phyloP scores from a whole-genome alignment of 1,284 basidiomycete species.

The Fomitopsis betulina region DNA sequence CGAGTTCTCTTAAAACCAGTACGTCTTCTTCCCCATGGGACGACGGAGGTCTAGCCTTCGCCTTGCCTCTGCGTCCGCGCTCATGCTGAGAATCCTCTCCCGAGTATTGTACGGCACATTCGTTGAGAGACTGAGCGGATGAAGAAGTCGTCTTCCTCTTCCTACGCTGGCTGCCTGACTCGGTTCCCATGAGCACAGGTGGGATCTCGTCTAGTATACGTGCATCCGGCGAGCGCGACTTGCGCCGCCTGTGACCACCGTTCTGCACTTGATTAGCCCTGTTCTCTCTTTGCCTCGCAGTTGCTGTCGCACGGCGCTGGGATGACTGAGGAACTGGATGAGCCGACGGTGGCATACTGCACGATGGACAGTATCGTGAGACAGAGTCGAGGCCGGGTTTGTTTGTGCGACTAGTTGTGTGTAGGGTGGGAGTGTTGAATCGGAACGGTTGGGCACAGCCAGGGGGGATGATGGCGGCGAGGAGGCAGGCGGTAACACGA shows the following conservation, averaged over 20 bases:
- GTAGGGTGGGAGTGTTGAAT: too few species aligned
- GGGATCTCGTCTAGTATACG: slow-evolving; percentile 13
- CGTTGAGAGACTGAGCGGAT: neutral
- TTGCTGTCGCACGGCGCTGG: slow-evolving; percentile 15
- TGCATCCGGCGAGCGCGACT: slow-evolving; percentile 23
- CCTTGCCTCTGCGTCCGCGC: slow-evolving; percentile 14
- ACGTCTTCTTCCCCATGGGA: slow-evolving; percentile 16
- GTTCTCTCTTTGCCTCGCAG: slow-evolving; percentile 16
- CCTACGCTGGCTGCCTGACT: slow-evolving; percentile 14
- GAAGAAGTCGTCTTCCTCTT: slow-evolving; percentile 10
- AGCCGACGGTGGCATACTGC: slow-evolving; percentile 13
- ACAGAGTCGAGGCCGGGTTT: neutral
- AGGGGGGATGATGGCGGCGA: neutral
- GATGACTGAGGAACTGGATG: slow-evolving; percentile 3
- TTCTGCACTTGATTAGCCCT: neutral
- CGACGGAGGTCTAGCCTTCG: slow-evolving; percentile 12
- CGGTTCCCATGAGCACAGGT: neutral
- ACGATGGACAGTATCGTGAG: neutral
- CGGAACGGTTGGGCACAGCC: neutral
- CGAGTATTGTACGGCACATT: neutral
- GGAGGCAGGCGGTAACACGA: neutral
- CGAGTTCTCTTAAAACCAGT: slow-evolving; percentile 11
- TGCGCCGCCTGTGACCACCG: slow-evolving; percentile 13
- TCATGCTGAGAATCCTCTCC: slow-evolving; percentile 12
- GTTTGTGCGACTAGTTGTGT: neutral